Percentiles rank a stretch among this genome's conserved stretches.
phyloP scores from a whole-genome alignment of 306 rosid species.

The Hippophae rhamnoides region DNA sequence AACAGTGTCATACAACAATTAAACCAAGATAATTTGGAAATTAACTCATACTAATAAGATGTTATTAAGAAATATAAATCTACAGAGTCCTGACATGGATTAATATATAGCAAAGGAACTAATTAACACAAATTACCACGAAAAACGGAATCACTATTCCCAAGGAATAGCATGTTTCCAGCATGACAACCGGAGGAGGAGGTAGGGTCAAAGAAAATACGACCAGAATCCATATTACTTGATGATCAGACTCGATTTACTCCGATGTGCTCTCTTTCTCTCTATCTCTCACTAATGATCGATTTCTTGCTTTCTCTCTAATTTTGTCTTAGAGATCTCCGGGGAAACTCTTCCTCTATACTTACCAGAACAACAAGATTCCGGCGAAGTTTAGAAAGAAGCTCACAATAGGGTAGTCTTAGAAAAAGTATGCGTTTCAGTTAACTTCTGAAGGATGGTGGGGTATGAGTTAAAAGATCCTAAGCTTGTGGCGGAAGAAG shows the following conservation, averaged over 20 bases:
- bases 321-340: background rate
- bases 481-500: constrained; percentile 97
- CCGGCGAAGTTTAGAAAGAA: too few species aligned
- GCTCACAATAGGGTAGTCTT: too few species aligned
- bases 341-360: background rate
- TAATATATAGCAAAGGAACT: too few species aligned
- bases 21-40: too few species aligned
- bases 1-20: background rate
- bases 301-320: background rate
- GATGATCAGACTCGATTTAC: background rate
- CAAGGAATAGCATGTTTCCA: constrained; percentile 69
- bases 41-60: too few species aligned
- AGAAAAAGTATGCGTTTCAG: too few species aligned
- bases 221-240: constrained; percentile 51
- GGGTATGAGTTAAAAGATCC: constrained; percentile 55
- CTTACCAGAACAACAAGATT: too few species aligned
- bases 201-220: constrained; percentile 49
- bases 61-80: too few species aligned
- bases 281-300: background rate
- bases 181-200: constrained; percentile 29
- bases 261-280: background rate
- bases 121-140: constrained; percentile 35
- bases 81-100: too few species aligned
- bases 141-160: constrained; percentile 50
- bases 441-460: background rate